Base-by-base conservation (phyloP, 106 monocot species). In the Dendrobium officinale region DNA sequence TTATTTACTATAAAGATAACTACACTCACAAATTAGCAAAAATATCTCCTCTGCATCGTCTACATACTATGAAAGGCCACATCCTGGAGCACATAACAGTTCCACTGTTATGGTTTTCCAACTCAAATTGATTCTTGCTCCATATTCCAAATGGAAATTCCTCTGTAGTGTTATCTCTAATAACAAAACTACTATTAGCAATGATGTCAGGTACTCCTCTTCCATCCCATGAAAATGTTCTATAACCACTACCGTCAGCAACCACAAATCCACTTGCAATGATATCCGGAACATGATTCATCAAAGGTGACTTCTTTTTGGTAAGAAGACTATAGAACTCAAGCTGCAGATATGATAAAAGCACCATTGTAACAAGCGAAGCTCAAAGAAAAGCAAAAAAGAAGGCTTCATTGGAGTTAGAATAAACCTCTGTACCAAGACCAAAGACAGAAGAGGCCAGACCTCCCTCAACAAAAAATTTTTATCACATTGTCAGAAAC, bases 41-140 rank as follows among this genome's bases (percentile, higher is more conserved):
- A 74, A 99, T 95, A 75, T 91, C 87, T 42, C 98, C 98, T 90
- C 82, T 88, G 86, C 98, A 99, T 89, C 91, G 91, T 87, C 82
- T 95, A 47, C 83, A 91, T 44, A 99, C 85, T 29, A 93, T 83
- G 75, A 90, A 99, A 73, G 98, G 91, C 84, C 88, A 99, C 72
- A 92, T 90, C 29, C 24, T 87, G 77, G 81, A 78, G 58, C 22
- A 54, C 81, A 84, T 75, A 80, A 61, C 44, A 51, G 26, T 54
- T 73, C 78, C 75, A 22, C 64, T 31, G 78, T 61, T 82, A 22
- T 72, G 41, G 78, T 61, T 83, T 77, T 78, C 81, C 29, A 86
- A 77, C 51, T 81, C 89, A 82, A 89, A 89, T 75, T 84, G 77
- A 85, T 82, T 88, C 86, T 95, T 99, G 77, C 80, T 88, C 93